Base-by-base conservation (phyloP, 2,329 filamentous ascomycete species). In the Coleophoma eucalyptorum region DNA sequence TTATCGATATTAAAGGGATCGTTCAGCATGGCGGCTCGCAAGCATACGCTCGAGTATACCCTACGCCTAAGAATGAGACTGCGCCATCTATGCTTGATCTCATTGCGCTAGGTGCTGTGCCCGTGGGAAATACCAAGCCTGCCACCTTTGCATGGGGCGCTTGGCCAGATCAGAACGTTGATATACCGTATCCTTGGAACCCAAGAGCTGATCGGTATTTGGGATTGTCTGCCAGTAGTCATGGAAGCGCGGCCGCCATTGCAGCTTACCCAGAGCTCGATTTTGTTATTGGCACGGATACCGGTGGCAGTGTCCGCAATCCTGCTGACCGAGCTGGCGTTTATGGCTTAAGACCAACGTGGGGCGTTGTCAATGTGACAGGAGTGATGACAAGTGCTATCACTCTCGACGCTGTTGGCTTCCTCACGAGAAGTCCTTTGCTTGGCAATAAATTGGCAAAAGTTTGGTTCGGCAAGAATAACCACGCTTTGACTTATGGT, bases 1-100 rank as follows among this genome's bases (percentile, higher is more conserved):
- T 83, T 43, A 81, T 74, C 58, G 70, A 80, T 53, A 63, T 84
- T 37, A 70, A 73, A 21, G 83, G 82, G 2, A 63, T 83, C 0
- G 69, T 69, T 6, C 83, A 79, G 0, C 73, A 72, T 11, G 42
- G 12, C 12, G 42, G 42, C 4, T 44, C 19, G 12, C 18, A 26
- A n/a, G 42, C 42, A 12, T 21, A n/a, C 18, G 10, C 21, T 4
- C 13, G 16, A 18, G 10, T 42, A 10, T 44, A 44, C 15, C 19
- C 20, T 3, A 21, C 13, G 5, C 21, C 42, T 6, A 21, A 20
- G 15, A 21, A 21, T 13, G 19, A 4, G 26, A 44, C 42, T 4
- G 42, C 26, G n/a, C 20, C 42, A 5, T 12, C 42, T 10, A 21
- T 44, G 10, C 42, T 26, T 15, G 31, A 32, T 13, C 13, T 44